Percentiles rank a stretch among this genome's conserved stretches.
Conservation (phyloP, 2,329 filamentous ascomycete genomes). For the Fusarium duplospermum region DNA sequence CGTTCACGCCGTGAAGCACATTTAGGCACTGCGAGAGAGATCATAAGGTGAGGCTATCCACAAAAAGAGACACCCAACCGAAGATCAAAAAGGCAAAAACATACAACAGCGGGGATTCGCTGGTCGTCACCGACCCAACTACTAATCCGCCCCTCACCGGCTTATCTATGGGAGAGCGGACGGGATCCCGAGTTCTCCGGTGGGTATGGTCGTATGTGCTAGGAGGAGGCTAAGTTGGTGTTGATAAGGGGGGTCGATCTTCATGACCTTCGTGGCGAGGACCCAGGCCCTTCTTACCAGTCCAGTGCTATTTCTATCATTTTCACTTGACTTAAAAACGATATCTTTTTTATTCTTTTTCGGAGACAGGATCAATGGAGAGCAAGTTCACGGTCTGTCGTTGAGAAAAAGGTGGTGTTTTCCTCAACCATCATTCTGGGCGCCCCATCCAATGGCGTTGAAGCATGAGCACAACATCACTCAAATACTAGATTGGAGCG, state of each 20-base stretch:
- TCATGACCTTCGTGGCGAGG: no score
- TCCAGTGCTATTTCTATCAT: background rate
- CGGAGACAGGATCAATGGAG: background rate
- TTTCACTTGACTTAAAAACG: background rate
- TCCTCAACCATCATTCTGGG: background rate
- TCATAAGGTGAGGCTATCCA: background rate
- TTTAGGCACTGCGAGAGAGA: background rate
- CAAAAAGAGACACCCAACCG: no score
- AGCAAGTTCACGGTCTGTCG: background rate
- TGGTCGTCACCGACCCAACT: background rate
- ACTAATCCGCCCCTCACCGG: background rate
- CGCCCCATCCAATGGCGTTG: background rate
- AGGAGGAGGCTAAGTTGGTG: background rate
- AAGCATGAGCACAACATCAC: background rate
- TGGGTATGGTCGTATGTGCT: background rate
- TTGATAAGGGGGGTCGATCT: background rate
- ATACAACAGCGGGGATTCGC: background rate
- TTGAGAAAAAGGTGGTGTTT: background rate
- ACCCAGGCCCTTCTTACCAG: no score
- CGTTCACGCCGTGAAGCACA: background rate
- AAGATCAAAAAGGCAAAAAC: background rate
- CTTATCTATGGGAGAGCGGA: slow-evolving; percentile 1
- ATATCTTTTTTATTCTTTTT: background rate
- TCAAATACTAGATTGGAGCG: background rate
- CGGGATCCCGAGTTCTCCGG: background rate